These are phyloP conservation scores for Aspergillus ibericus DNA, from an alignment of 2,329 filamentous ascomycete genomes.

Conservation along the genomic window DNA sequence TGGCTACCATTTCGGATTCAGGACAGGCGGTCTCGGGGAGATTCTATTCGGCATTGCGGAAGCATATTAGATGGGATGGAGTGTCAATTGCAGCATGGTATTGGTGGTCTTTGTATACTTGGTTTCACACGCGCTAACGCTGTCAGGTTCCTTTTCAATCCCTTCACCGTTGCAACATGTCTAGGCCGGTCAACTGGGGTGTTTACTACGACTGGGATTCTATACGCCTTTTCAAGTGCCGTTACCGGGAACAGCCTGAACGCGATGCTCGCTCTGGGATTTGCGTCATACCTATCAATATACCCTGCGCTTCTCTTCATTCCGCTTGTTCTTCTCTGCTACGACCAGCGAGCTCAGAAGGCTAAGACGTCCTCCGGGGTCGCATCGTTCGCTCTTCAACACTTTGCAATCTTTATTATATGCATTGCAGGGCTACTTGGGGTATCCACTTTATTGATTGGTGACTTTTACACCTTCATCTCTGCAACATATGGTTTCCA, in stretches of 20 bases:
- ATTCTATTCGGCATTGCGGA: conserved; percentile 75
- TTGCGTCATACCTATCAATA: conserved; percentile 88
- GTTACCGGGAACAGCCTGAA: conserved; percentile 70
- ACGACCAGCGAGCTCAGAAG: conserved; percentile 59
- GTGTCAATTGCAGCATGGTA: conserved; percentile 77
- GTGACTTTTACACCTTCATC: conserved; percentile 82
- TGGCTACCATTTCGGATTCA: conserved; percentile 77
- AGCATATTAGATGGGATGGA: conserved; percentile 71
- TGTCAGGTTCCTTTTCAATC: conserved; percentile 86
- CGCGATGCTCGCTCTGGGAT: conserved; percentile 78
- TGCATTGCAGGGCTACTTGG: conserved; percentile 64
- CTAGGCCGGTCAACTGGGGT: conserved; percentile 84
- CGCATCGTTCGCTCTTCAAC: conserved; percentile 55
- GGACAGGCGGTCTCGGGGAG: conserved; percentile 73
- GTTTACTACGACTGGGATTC: conserved; percentile 84
- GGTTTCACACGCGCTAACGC: neutral
- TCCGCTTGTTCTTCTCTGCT: conserved; percentile 76
- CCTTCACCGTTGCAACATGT: conserved; percentile 88
- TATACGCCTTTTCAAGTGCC: conserved; percentile 79
- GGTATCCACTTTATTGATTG: conserved; percentile 72
- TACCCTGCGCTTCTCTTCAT: conserved; percentile 86
- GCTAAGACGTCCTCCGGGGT: conserved; percentile 31
- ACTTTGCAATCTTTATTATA: conserved; percentile 54
- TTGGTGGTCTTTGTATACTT: neutral
- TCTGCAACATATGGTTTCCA: conserved; percentile 90